phyloP scores from a whole-genome alignment of 495 filamentous ascomycete species.

The Trichocladium uniseriatum region DNA sequence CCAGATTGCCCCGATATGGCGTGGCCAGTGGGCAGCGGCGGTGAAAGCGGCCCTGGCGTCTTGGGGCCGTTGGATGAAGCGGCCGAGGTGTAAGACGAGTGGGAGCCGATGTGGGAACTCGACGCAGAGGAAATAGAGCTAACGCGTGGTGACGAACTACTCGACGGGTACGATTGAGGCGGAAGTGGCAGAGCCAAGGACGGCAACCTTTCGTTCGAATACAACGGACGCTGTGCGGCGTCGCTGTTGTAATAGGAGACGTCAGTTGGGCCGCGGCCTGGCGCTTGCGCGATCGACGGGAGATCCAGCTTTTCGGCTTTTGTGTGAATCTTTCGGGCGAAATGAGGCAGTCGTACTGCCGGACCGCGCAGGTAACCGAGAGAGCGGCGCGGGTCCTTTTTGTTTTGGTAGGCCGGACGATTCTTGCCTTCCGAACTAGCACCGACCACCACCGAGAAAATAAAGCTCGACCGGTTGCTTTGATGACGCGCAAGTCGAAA shows the following conservation, averaged over 20 bases:
- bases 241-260: conserved; percentile 68
- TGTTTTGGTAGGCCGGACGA: too few species aligned
- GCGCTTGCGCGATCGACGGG: conserved; percentile 83
- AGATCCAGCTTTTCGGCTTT: conserved; percentile 98
- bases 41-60: conserved; percentile 40
- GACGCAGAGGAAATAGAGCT: conserved; percentile 52
- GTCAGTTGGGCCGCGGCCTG: conserved; percentile 79
- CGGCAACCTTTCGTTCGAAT: conserved; percentile 66
- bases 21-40: conserved; percentile 34
- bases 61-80: conserved; percentile 49
- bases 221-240: conserved; percentile 51
- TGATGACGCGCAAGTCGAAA: too few species aligned
- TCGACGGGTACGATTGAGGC: conserved; percentile 52
- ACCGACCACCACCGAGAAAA: too few species aligned
- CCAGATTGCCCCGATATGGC: conserved; percentile 31
- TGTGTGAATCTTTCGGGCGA: background rate
- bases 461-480: too few species aligned
- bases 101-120: conserved; percentile 43
- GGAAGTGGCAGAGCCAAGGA: conserved; percentile 62
- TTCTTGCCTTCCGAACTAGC: too few species aligned
- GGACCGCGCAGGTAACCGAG: background rate
- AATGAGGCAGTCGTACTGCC: background rate
- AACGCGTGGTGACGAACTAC: conserved; percentile 60
- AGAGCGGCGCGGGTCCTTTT: background rate
- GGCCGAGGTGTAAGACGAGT: conserved; percentile 45